Evolutionary conservation across 305 asterid species (phyloP), one percentile per base, ranked within the genome.

Genomic region (Solanum hybrid): DNA sequence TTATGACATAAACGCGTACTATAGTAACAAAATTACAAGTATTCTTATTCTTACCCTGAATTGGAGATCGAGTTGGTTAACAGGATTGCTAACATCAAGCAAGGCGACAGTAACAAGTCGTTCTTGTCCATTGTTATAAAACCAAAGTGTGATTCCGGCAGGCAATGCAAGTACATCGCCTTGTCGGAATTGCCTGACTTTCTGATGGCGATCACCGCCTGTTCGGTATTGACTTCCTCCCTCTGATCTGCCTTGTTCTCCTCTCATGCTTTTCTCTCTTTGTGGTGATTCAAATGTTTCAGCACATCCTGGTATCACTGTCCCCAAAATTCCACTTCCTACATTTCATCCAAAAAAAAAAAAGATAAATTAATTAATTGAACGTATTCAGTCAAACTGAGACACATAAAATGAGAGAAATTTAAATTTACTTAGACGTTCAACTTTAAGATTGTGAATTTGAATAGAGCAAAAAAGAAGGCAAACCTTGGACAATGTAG

Each of bases 151-250:
- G 86, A 93, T 6, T 2, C 97, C 98, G 24, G 92, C 89, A 0
- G 92, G 94, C 91, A 95, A 35, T 0, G 97, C 98, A 4, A 96
- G 51, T 71, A 96, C 36, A 45, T 96, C 98, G 1, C 98, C 98
- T 15, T 91, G 91, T 7, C 87, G 89, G 92, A 96, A 86, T 69
- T 95, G 89, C 73, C 95, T 38, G 4, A 95, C 86, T 90, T 95
- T 95, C 93, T 96, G 98, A 88, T 96, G 94, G 72, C 95, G 94
- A 42, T 95, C 98, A 36, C 85, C 89, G 26, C 51, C 56, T 32
- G 40, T 71, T 45, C 78, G 40, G 34, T 17, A 27, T 29, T 88
- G 69, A 3, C 9, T 81, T n/a, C 27, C 78, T n/a, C 86, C 75
- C 11, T 77, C 89, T 9, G 77, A 71, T 71, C 60, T 51, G 19